Conservation (phyloP, 176 grass and related monocot genomes). For the Phoenix roebelenii region DNA sequence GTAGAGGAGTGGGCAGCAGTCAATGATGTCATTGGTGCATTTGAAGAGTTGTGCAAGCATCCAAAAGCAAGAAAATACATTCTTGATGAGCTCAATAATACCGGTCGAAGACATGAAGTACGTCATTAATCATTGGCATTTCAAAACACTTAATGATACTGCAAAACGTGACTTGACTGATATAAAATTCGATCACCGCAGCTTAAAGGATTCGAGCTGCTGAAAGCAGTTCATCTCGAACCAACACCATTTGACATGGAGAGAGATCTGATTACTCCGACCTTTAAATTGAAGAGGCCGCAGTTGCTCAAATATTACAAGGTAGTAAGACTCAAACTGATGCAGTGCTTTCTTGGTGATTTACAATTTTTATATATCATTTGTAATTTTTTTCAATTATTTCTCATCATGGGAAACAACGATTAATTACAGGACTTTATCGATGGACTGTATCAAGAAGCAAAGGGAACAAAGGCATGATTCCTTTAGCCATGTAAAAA, state of each 20-base stretch:
- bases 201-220: slow-evolving; percentile 96
- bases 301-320: slow-evolving; percentile 81
- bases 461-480: too few relatives aligned
- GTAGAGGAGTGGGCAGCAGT: slow-evolving; percentile 60
- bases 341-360: background rate
- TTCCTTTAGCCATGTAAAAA: too few relatives aligned
- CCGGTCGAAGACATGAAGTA: slow-evolving; percentile 63
- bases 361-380: background rate
- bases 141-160: background rate
- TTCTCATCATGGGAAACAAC: too few relatives aligned
- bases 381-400: too few relatives aligned
- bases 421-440: too few relatives aligned
- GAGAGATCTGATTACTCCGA: slow-evolving; percentile 80
- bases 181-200: background rate
- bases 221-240: slow-evolving; percentile 69
- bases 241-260: slow-evolving; percentile 74
- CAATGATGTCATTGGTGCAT: slow-evolving; percentile 37
- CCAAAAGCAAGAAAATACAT: slow-evolving; percentile 55
- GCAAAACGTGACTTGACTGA: background rate
- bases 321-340: slow-evolving; percentile 21
- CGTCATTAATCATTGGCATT: background rate
- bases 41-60: slow-evolving; percentile 51
- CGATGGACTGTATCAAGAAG: too few relatives aligned
- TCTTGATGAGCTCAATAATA: slow-evolving; percentile 58
- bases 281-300: slow-evolving; percentile 88